Conservation (phyloP, 192 early-diverging fungal genomes). For the Ambispora gerdemannii region DNA sequence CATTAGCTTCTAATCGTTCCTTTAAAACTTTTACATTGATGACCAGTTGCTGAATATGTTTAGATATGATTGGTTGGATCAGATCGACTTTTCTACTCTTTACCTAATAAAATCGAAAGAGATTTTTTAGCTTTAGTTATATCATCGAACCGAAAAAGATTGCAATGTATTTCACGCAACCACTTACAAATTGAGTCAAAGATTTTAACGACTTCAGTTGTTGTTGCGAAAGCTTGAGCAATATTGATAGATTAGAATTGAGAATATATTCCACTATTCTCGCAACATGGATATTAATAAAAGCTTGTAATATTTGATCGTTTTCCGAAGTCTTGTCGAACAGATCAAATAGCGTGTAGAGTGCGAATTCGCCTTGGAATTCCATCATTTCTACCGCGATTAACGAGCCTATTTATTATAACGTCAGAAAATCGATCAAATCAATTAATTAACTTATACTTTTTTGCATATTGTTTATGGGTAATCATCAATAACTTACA, state of each 20-base stretch:
- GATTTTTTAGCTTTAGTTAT: neutral
- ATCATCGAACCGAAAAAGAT: neutral
- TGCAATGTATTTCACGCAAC: neutral
- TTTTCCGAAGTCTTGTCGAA: conserved; percentile 17
- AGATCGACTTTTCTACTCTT: conserved; percentile 22
- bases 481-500: conserved; percentile 12
- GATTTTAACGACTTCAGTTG: conserved; percentile 20
- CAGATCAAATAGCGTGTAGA: conserved; percentile 8
- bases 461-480: too few species aligned
- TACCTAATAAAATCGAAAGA: neutral
- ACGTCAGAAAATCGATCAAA: neutral
- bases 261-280: conserved; percentile 22
- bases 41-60: conserved; percentile 27
- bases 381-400: conserved; percentile 23
- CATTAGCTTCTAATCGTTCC: conserved; percentile 13
- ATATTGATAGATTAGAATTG: conserved; percentile 19
- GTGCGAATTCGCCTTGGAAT: neutral
- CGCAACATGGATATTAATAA: neutral
- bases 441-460: neutral
- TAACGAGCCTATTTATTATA: conserved; percentile 16
- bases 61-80: conserved; percentile 25
- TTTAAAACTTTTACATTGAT: conserved; percentile 21
- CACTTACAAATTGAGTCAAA: conserved; percentile 11
- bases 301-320: neutral
- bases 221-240: neutral